A percentile compares a stretch with the other conserved stretches of the same genome.
phyloP scores from a whole-genome alignment of 768 basidiomycete genomes.

The Tremella yokohamensis region DNA sequence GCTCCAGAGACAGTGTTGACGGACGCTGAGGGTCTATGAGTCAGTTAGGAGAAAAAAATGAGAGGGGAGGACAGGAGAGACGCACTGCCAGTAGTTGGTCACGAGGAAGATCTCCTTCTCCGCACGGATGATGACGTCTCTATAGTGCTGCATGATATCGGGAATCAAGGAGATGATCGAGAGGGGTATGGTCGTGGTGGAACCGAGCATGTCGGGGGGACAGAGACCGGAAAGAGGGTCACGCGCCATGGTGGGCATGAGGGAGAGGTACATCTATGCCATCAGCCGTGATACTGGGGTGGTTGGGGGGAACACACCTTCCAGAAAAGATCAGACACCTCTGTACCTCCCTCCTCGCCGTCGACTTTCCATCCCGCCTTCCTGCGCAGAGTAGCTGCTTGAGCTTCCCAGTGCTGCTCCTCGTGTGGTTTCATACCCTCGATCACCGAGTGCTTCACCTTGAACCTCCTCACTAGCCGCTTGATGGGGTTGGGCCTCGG shows the following conservation, averaged over 20 bases:
- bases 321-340: slow-evolving; percentile 63
- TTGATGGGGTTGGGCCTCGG: slow-evolving; percentile 48
- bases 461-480: slow-evolving; percentile 45
- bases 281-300: not conserved
- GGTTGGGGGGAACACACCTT: slow-evolving; percentile 52
- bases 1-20: slow-evolving; percentile 58
- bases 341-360: slow-evolving; percentile 53
- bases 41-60: not conserved
- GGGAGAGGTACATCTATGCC: slow-evolving; percentile 61
- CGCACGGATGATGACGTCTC: slow-evolving; percentile 61
- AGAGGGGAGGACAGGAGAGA: slow-evolving; percentile 7
- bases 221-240: slow-evolving; percentile 61
- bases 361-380: slow-evolving; percentile 49
- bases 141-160: slow-evolving; percentile 70
- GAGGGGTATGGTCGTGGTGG: slow-evolving; percentile 63
- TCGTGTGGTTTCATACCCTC: slow-evolving; percentile 34
- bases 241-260: slow-evolving; percentile 60
- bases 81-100: slow-evolving; percentile 61
- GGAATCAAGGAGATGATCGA: slow-evolving; percentile 65
- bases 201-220: slow-evolving; percentile 64
- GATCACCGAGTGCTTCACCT: slow-evolving; percentile 51
- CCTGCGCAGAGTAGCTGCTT: slow-evolving; percentile 31
- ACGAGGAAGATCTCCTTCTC: slow-evolving; percentile 65
- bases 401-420: slow-evolving; percentile 25
- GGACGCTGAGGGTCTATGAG: slow-evolving; percentile 56